Base-by-base conservation (phyloP, 2,329 filamentous ascomycete genomes). In the Clonostachys byssicola region DNA sequence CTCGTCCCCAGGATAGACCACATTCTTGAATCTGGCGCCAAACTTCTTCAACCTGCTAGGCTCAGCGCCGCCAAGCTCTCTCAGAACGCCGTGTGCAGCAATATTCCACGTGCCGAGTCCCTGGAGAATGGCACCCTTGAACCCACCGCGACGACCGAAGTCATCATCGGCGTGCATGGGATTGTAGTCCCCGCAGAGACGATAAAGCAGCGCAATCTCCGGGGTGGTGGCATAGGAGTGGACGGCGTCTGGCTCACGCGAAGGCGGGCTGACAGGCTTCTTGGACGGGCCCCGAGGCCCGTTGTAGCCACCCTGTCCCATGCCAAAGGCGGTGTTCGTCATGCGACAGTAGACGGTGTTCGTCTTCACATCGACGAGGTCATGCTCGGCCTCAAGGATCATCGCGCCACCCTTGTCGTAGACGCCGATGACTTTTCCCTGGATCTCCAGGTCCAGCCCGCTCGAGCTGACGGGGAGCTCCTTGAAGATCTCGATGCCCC, bases 111-210 rank as follows among this genome's bases (percentile, higher is more conserved):
- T 74, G 9, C 66, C 68, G 33, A 76, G 56, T 1, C 72, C 72
- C 46, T 75, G 72, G 43, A 75, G 55, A 46, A 75, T 74, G 5
- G 64, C 61, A 2, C 70, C 70, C 36, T 67, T 67, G 52, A 75
- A 75, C 13, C 73, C 73, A 9, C 69, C 68, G 6, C 61, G 59
- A 50, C 57, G 56, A 2, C 69, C 70, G 40, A 70, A 70, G 14
- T 58, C 63, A n/a, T 69, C 68, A 44, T 70, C 67, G 2, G 64
- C 71, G 52, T 74, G 71, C 42, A 74, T 59, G 7, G 73, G 72
- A 50, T 75, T 75, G 54, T 74, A 75, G 49, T 75, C 73, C 1
- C 73, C 72, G 51, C 70, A 73, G 10, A 76, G 56, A 3, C 71
- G 58, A 45, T 74, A 74, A 1, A 74, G 56, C 3, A 73, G 55